Evolutionary conservation across 208 protist genomes (phyloP).

Genomic region (Trypanosoma rangeli): DNA sequence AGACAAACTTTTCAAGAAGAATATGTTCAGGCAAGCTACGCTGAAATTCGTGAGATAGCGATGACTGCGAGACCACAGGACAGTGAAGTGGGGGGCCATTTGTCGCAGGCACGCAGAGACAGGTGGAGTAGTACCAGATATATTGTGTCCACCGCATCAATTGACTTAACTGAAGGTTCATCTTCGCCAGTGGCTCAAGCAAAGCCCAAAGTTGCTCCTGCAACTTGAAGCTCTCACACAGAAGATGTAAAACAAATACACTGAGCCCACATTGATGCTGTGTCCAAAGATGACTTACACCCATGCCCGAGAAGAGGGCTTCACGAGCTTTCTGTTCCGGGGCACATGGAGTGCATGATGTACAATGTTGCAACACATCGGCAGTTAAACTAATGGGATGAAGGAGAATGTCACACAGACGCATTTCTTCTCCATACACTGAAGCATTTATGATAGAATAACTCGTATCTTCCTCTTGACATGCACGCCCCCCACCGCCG

Average conservation of each 20-base stretch:
- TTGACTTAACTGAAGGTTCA: slow-evolving; percentile 40
- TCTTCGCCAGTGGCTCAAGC: slow-evolving; percentile 42
- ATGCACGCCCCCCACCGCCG: too few relatives aligned
- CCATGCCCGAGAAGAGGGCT: not conserved
- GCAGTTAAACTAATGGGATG: slow-evolving; percentile 26
- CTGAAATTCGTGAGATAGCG: slow-evolving; percentile 12
- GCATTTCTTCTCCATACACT: not conserved
- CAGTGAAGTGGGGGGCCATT: not conserved
- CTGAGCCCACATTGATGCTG: slow-evolving; percentile 37
- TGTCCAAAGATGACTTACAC: slow-evolving; percentile 31
- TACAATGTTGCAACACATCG: slow-evolving; percentile 6
- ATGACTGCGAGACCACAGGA: not conserved
- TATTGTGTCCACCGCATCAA: slow-evolving; percentile 51
- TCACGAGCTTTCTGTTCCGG: not conserved
- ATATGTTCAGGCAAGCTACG: slow-evolving; percentile 22
- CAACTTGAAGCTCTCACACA: slow-evolving; percentile 64
- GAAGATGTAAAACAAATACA: slow-evolving; percentile 56
- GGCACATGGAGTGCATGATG: not conserved
- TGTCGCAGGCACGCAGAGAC: slow-evolving; percentile 25
- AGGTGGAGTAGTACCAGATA: slow-evolving; percentile 44
- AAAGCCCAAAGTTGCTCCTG: slow-evolving; percentile 61
- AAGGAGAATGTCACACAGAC: slow-evolving; percentile 28
- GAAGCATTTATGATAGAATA: not conserved
- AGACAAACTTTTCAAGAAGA: slow-evolving; percentile 23
- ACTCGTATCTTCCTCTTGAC: not conserved